Evolutionary conservation across 192 early-diverging fungal species (phyloP), one percentile per base, ranked within the genome.

Genomic region (Linderina pennispora): DNA sequence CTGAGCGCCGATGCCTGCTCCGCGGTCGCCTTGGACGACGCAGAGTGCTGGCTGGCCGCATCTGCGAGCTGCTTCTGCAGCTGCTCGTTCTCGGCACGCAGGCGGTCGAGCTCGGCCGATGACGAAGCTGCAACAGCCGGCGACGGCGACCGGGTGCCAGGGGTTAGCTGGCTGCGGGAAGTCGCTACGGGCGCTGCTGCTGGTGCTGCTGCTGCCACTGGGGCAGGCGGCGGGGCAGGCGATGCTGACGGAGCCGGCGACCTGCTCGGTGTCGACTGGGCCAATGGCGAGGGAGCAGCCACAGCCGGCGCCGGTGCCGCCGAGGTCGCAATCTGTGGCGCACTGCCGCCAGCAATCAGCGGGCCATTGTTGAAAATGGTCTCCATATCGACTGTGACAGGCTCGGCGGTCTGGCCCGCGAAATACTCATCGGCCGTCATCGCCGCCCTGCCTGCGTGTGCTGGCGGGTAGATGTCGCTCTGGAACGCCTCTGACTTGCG

Each of bases 401-500:
- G 94, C 14, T 82, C 78, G 4, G 85, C 80, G 34, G 76, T 77
- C 61, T 94, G 84, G 13, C 94, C 97, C 8, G 58, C 74, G 69
- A 97, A 94, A 72, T 83, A 99, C 58, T 95, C 90, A 43, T 92
- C 88, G 4, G 88, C 85, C n/a, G 89, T 83, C 37, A 99, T 56
- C 0, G 92, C 75, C 8, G 97, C 77, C 33, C 85, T 79, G 34
- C 88, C 88, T 18, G 90, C 80, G 33, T 79, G 54, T 8, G 86
- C 82, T 20, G 88, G 87, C 31, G 97, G 95, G 76, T 88, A 99
- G 38, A 99, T 75, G 53, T 99, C 97, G 16, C 83, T 58, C 76
- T 97, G 94, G 85, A 99, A 99, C 17, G 85, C 77, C 72, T 99
- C 97, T 21, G 91, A 78, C 87, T 94, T 77, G 19, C 97, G 72